phyloP scores from a whole-genome alignment of 2,329 filamentous ascomycete genomes.

The Pezicula rhizophila region DNA sequence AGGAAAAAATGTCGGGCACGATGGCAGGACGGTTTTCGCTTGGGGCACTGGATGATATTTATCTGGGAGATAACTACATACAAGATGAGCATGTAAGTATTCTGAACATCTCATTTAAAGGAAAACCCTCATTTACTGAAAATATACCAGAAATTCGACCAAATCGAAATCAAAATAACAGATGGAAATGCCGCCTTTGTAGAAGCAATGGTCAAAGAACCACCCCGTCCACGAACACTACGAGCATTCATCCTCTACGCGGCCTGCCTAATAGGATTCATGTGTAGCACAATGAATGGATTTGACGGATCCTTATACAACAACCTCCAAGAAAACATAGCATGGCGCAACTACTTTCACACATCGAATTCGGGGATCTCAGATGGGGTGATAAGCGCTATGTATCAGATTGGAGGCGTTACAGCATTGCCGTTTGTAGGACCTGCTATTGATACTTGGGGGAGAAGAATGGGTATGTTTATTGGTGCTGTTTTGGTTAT shows the following conservation, averaged over 20 bases:
- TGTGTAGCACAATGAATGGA: slow-evolving; percentile 44
- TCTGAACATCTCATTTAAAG: too few relatives aligned
- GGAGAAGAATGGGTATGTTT: slow-evolving; percentile 39
- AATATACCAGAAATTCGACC: neutral
- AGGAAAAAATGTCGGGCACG: too few relatives aligned
- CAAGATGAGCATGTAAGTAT: neutral
- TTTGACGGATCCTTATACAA: slow-evolving; percentile 45
- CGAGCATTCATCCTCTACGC: slow-evolving; percentile 35
- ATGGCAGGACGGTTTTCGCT: too few relatives aligned
- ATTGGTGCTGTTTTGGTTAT: slow-evolving; percentile 36
- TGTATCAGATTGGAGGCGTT: slow-evolving; percentile 44
- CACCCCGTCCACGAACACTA: slow-evolving; percentile 33
- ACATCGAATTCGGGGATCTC: slow-evolving; percentile 36
- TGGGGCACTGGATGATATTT: too few relatives aligned
- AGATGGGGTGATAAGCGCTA: slow-evolving; percentile 43
- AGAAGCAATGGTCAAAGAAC: slow-evolving; percentile 47
- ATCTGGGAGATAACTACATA: too few relatives aligned
- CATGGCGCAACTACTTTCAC: slow-evolving; percentile 32
- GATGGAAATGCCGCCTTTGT: slow-evolving; percentile 43
- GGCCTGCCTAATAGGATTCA: slow-evolving; percentile 38
- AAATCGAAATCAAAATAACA: neutral
- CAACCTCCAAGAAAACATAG: slow-evolving; percentile 36
- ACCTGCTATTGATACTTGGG: slow-evolving; percentile 39
- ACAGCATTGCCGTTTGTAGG: slow-evolving; percentile 40
- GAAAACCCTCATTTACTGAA: too few relatives aligned